phyloP scores from a whole-genome alignment of 2,329 filamentous ascomycete species.

The Aspergillus sp. region DNA sequence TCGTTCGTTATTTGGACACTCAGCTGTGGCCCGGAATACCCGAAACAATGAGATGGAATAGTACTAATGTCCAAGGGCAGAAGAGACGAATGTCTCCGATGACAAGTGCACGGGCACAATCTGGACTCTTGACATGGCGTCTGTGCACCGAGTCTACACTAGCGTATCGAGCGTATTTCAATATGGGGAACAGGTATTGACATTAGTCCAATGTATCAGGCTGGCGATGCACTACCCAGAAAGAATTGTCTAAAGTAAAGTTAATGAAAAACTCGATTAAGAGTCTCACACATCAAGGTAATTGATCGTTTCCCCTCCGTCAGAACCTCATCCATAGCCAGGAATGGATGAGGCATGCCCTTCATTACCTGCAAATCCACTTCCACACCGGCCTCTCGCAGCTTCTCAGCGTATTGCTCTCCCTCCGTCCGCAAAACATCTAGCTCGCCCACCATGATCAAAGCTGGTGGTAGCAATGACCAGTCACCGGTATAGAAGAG shows the following conservation, averaged over 20 bases:
- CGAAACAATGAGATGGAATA: too few relatives aligned
- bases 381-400: constrained; percentile 40
- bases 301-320: constrained; percentile 47
- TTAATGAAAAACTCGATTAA: not conserved
- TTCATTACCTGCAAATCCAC: constrained; percentile 45
- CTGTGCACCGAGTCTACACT: not conserved
- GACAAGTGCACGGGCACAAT: not conserved
- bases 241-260: too few relatives aligned
- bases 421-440: constrained; percentile 52
- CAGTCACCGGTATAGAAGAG: constrained; percentile 46
- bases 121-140: not conserved
- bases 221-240: too few relatives aligned
- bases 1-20: not conserved
- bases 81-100: not conserved
- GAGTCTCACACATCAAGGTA: constrained; percentile 33
- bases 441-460: constrained; percentile 48
- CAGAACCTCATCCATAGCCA: constrained; percentile 50
- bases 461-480: constrained; percentile 42
- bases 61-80: too few relatives aligned
- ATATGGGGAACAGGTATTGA: too few relatives aligned
- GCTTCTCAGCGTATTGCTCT: constrained; percentile 43
- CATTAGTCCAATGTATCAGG: too few relatives aligned
- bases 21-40: too few relatives aligned
- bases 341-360: constrained; percentile 51
- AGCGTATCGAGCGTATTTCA: too few relatives aligned